Evolutionary conservation across 1,139 yeast genomes (phyloP).

Genomic region (Taphrina wiesneri): DNA sequence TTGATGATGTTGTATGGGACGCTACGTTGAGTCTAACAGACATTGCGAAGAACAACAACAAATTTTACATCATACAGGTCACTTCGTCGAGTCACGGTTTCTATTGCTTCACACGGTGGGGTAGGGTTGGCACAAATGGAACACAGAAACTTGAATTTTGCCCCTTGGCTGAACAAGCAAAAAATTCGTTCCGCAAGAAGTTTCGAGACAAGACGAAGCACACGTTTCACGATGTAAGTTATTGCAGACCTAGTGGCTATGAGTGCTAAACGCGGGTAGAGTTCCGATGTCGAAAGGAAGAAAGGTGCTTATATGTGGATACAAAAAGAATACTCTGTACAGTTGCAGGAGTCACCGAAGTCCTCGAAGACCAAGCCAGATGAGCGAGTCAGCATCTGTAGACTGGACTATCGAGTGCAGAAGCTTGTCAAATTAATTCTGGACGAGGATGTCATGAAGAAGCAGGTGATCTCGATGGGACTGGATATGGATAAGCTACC

Average conservation of each 20-base stretch:
- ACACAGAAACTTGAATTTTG: not conserved
- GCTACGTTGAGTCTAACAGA: conserved; percentile 7
- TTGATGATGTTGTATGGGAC: conserved; percentile 7
- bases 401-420: not conserved
- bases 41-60: conserved; percentile 16
- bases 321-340: conserved; percentile 1
- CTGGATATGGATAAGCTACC: conserved; percentile 13
- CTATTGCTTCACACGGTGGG: conserved; percentile 16
- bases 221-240: conserved; percentile 5
- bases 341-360: not conserved
- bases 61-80: conserved; percentile 18
- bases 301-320: not conserved
- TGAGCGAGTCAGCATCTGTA: not conserved
- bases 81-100: not conserved
- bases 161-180: not conserved
- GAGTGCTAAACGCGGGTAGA: not conserved
- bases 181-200: not conserved
- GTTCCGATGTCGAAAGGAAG: not conserved
- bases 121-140: conserved; percentile 19
- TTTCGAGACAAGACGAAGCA: conserved; percentile 18
- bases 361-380: not conserved
- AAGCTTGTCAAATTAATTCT: conserved; percentile 6
- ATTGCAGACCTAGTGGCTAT: not conserved
- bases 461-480: conserved; percentile 14
- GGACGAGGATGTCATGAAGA: conserved; percentile 12